Evolutionary conservation across 2,329 filamentous ascomycete species (phyloP), one percentile per base, ranked within the genome.

Genomic region (Colletotrichum viniferum): DNA sequence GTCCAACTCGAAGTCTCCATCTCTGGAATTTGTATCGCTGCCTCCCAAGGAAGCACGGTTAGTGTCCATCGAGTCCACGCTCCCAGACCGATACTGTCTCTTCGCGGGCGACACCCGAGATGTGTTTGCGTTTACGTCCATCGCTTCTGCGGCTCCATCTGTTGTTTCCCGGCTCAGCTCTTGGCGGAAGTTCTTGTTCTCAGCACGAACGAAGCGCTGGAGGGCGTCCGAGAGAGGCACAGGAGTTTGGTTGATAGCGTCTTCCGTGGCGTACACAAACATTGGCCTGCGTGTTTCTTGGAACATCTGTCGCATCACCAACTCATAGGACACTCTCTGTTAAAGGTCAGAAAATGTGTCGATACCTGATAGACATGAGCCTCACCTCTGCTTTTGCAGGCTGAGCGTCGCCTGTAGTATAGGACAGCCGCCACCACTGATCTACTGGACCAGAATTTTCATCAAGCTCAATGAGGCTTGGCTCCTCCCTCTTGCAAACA

Each of bases 361-460:
- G 32, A 26, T 12, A 18, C n/a, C 30, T 14, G 56, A 34, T 21
- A 55, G 26, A 16, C 21, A 55, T 34, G n/a, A 7, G 6, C 61
- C 84, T 66, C 84, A 90, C 90, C 86, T 90, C 87, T 18, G 87
- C 83, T 77, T 84, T 86, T 32, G 88, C 83, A n/a, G 88, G 86
- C 63, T 84, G 82, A 7, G 83, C 78, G 13, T 85, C 85, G 18
- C 82, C 79, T 14, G 83, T 79, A 26, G 81, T 80, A 76, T 87
- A 89, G 43, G 86, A 83, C 61, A 91, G 82, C 77, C 86, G 87
- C 90, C 90, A 92, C 90, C 90, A 92, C 78, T 91, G 89, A 68
- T 90, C 89, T 18, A 76, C 77, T 5, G 80, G 74, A 26, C 78
- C 77, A 4, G 82, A 67, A 5, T 77, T 74, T 36, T 83, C 85